These are phyloP conservation scores for Galerina sulciceps DNA, from an alignment of 768 basidiomycete genomes.

Conservation along the genomic window DNA sequence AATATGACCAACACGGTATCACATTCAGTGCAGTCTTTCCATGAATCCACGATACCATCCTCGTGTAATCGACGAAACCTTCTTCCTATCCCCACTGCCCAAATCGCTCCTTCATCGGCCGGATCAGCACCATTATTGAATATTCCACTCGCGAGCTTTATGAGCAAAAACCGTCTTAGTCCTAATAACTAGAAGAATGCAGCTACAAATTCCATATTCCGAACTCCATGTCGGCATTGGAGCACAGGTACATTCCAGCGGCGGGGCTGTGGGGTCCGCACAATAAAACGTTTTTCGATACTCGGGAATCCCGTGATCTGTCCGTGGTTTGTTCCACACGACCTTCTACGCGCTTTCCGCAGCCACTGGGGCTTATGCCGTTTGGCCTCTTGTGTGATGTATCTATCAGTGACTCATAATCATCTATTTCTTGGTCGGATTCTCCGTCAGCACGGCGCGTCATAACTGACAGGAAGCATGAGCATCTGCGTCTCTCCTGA, in stretches of 20 bases:
- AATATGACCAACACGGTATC: neutral
- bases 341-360: neutral
- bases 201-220: constrained; percentile 1
- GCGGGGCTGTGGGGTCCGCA: neutral
- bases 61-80: neutral
- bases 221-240: neutral
- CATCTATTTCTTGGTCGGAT: no score
- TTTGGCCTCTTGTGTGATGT: neutral
- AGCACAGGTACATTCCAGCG: neutral
- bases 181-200: neutral
- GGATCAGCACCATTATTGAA: neutral
- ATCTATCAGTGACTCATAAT: neutral
- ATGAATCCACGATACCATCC: neutral
- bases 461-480: neutral
- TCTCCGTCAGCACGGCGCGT: neutral
- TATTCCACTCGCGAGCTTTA: neutral
- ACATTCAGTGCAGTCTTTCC: neutral
- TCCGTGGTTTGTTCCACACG: neutral
- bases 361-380: neutral
- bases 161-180: neutral
- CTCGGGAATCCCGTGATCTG: neutral
- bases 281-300: constrained; percentile 7
- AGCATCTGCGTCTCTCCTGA: neutral
- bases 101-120: constrained; percentile 1
- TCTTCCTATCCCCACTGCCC: neutral